phyloP scores from a whole-genome alignment of 1,139 yeast species.

The Blastobotrys elegans region DNA sequence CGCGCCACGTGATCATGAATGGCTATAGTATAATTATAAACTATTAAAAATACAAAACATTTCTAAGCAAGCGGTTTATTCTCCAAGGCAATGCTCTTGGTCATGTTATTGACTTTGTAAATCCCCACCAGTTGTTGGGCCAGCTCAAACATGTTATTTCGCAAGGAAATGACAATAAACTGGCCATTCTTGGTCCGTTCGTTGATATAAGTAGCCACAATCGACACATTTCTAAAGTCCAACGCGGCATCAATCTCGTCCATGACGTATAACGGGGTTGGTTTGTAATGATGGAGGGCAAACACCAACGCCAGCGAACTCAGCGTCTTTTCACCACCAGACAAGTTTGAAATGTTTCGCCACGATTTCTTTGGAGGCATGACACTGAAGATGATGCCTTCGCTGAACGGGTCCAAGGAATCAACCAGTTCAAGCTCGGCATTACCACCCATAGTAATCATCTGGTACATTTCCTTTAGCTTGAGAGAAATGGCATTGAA shows the following conservation, averaged over 20 bases:
- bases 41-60: no score
- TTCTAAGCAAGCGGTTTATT: conserved; percentile 42
- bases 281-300: conserved; percentile 93
- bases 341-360: conserved; percentile 89
- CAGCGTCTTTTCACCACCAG: conserved; percentile 97
- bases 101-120: conserved; percentile 88
- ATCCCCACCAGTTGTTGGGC: conserved; percentile 94
- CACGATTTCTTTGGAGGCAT: conserved; percentile 99
- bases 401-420: conserved; percentile 95
- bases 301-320: conserved; percentile 93
- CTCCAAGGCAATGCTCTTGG: conserved; percentile 72
- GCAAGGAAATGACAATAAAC: conserved; percentile 86
- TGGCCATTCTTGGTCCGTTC: conserved; percentile 96
- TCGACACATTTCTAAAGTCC: conserved; percentile 93
- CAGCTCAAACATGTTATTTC: conserved; percentile 97
- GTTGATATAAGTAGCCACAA: conserved; percentile 94
- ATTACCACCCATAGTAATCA: conserved; percentile 99
- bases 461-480: conserved; percentile 93
- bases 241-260: conserved; percentile 99
- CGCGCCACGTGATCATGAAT: no score
- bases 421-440: conserved; percentile 96
- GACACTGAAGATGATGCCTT: conserved; percentile 92
- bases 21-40: no score
- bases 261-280: conserved; percentile 97
- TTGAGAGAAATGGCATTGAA: conserved; percentile 82